phyloP scores from a whole-genome alignment of 179 eudicot species.

The Nepenthes alata region DNA sequence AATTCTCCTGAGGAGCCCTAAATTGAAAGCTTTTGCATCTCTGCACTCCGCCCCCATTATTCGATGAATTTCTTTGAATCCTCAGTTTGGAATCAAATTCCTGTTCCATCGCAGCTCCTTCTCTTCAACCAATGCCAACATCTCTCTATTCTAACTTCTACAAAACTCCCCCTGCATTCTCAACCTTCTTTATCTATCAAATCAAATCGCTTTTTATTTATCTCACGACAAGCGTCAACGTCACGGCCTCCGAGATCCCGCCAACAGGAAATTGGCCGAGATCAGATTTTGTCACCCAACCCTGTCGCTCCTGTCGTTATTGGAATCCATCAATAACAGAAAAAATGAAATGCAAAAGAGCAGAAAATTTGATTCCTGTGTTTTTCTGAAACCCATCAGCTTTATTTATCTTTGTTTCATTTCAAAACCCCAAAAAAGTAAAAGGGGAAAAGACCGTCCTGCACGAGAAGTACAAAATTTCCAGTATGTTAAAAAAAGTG shows the following conservation, averaged over 20 bases:
- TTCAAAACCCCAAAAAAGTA: background rate
- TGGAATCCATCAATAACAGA: background rate
- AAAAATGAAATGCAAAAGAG: background rate
- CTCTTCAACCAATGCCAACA: constrained; percentile 34
- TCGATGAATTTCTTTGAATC: constrained; percentile 25
- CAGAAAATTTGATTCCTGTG: background rate
- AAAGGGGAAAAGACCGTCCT: background rate
- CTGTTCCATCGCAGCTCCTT: constrained; percentile 46
- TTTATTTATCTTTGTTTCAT: background rate
- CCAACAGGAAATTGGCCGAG: constrained; percentile 6
- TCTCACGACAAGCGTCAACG: background rate
- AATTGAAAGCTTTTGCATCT: constrained; percentile 61
- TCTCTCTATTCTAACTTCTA: constrained; percentile 16
- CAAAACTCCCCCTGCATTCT: constrained; percentile 2
- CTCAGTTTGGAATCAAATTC: constrained; percentile 75
- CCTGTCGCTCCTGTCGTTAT: background rate
- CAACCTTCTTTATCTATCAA: background rate
- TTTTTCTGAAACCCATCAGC: background rate
- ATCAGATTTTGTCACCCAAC: constrained; percentile 3
- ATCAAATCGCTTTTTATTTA: background rate
- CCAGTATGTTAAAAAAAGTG: too few relatives aligned
- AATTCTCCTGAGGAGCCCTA: constrained; percentile 90
- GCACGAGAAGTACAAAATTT: too few relatives aligned
- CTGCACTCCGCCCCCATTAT: constrained; percentile 21
- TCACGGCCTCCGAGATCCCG: constrained; percentile 8